Percentiles rank a stretch among this genome's conserved stretches.
Conservation (phyloP, 1,284 basidiomycete genomes). For the Ustilago nuda region DNA sequence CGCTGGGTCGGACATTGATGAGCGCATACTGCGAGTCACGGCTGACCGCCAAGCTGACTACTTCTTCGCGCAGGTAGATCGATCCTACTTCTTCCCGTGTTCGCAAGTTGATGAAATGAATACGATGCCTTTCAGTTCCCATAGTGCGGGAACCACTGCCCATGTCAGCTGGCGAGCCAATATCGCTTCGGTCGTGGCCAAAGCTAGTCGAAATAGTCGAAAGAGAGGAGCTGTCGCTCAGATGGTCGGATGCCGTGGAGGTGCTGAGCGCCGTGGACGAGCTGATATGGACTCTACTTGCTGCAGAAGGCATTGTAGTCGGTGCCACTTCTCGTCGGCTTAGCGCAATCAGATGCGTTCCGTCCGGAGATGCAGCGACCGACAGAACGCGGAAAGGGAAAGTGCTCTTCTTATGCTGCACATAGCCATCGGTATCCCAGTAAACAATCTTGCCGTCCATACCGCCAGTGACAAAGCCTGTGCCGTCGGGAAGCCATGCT, state of each 20-base stretch:
- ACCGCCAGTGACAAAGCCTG: slow-evolving; percentile 88
- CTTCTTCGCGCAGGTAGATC: slow-evolving; percentile 76
- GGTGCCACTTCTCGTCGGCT: slow-evolving; percentile 67
- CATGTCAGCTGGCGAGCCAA: slow-evolving; percentile 32
- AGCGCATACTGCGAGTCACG: slow-evolving; percentile 86
- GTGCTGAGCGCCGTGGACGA: slow-evolving; percentile 29
- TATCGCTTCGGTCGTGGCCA: slow-evolving; percentile 20
- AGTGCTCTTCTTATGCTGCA: slow-evolving; percentile 78
- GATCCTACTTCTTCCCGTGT: slow-evolving; percentile 72
- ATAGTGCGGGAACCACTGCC: slow-evolving; percentile 70
- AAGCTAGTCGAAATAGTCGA: slow-evolving; percentile 25
- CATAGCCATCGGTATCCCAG: slow-evolving; percentile 78
- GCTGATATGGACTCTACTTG: slow-evolving; percentile 21
- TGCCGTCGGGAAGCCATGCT: slow-evolving; percentile 87
- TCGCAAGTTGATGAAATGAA: slow-evolving; percentile 81
- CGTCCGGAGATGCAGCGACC: slow-evolving; percentile 87
- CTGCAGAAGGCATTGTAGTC: slow-evolving; percentile 11
- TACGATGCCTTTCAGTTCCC: slow-evolving; percentile 71
- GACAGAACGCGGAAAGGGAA: slow-evolving; percentile 88
- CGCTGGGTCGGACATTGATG: slow-evolving; percentile 78
- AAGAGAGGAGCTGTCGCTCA: slow-evolving; percentile 34
- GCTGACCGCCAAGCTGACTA: slow-evolving; percentile 78
- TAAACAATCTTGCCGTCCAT: slow-evolving; percentile 87
- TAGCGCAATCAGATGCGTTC: slow-evolving; percentile 82
- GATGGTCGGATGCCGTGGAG: slow-evolving; percentile 38